Evolutionary conservation across 495 filamentous ascomycete genomes (phyloP), one percentile per base, ranked within the genome.

Genomic region (Aspergillus incahuasiensis): DNA sequence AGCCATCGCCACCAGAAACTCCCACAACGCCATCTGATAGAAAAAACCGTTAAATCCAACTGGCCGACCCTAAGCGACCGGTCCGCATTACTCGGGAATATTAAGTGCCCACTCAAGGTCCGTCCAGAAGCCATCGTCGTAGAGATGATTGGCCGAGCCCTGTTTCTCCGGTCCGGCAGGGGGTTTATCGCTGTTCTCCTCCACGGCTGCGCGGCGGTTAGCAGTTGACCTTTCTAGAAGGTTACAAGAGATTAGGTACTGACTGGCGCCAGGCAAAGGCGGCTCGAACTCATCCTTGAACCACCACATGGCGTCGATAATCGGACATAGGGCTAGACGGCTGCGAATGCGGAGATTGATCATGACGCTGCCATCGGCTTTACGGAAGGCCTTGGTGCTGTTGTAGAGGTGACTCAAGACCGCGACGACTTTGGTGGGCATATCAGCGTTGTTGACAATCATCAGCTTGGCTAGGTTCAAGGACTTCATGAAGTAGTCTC

Each of bases 231-330:
- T n/a, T n/a, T n/a, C n/a, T n/a, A n/a, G n/a, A n/a, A n/a, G n/a
- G n/a, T n/a, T n/a, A n/a, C n/a, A n/a, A n/a, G n/a, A n/a, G n/a
- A n/a, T n/a, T n/a, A n/a, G n/a, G 5, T 3, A 18, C 15, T 18
- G 13, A 40, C 38, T 40, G 15, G 38, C 12, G 35, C 45, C 35
- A 1, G 4, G 16, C 15, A 35, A 19, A 0, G 25, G 24, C n/a
- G 24, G 45, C n/a, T 74, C 68, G 12, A 70, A 77, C 53, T 79
- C 77, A 53, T 78, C 73, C 16, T 72, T 66, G 74, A 73, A 80
- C 76, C 76, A 79, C 74, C 75, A 77, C 6, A 77, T 63, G 18
- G 71, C 55, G 58, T 79, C 77, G n/a, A 78, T 57, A 8, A 78
- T 65, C 9, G 68, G 65, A 52, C 74, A 73, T 8, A 76, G 60